A percentile compares a stretch with the other conserved stretches of the same genome.
phyloP scores from a whole-genome alignment of 768 basidiomycete genomes.

The Dictyophora rubrovolvata region DNA sequence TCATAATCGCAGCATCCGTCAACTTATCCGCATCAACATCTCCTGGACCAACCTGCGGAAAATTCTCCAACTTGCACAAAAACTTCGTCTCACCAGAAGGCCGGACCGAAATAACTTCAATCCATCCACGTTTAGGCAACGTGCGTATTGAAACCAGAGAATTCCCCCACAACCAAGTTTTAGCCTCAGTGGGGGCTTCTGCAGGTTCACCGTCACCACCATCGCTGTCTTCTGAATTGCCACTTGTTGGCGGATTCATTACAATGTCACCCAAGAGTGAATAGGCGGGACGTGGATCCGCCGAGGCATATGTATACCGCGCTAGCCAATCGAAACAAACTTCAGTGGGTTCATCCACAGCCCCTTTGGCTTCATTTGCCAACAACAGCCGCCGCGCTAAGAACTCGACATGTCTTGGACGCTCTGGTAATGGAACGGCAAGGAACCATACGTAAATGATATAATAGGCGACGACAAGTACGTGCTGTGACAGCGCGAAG shows the following conservation, averaged over 20 bases:
- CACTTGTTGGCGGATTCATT: constrained; percentile 39
- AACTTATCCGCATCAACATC: constrained; percentile 75
- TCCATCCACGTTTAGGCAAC: constrained; percentile 71
- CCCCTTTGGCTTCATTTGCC: constrained; percentile 65
- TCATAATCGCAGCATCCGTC: constrained; percentile 59
- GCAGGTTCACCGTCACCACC: constrained; percentile 11
- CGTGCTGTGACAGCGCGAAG: constrained; percentile 85
- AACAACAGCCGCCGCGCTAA: constrained; percentile 80
- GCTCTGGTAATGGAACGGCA: constrained; percentile 70
- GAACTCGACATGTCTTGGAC: constrained; percentile 72
- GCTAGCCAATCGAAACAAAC: constrained; percentile 98
- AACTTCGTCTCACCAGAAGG: constrained; percentile 86
- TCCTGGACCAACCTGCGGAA: constrained; percentile 74
- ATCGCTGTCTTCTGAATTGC: constrained; percentile 6
- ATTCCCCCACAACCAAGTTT: constrained; percentile 81
- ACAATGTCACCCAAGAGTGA: constrained; percentile 74
- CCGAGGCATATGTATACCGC: constrained; percentile 87
- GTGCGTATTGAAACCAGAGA: constrained; percentile 75
- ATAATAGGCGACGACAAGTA: constrained; percentile 81
- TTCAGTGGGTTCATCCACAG: constrained; percentile 82
- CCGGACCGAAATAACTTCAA: constrained; percentile 73
- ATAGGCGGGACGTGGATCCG: constrained; percentile 79
- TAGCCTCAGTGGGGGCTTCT: constrained; percentile 42
- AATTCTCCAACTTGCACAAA: constrained; percentile 79
- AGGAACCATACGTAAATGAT: constrained; percentile 94